Percentiles rank a stretch among this genome's conserved stretches.
Evolutionary conservation across 371 early-diverging fungal species (phyloP).

Genomic region (Coemansia linderi): DNA sequence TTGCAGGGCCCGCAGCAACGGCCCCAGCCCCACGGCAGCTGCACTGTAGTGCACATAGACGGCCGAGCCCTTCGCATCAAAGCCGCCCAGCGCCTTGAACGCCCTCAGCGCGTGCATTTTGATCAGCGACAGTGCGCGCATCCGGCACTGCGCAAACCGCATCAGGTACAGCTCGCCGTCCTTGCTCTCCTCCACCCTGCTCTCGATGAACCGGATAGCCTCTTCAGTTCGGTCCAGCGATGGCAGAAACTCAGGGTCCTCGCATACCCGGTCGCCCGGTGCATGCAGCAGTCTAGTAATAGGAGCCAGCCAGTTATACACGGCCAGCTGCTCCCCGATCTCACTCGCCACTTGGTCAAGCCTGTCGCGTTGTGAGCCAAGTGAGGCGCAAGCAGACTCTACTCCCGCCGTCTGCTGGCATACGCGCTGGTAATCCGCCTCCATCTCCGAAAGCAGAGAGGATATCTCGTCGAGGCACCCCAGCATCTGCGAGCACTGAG

Average conservation of each 20-base stretch:
- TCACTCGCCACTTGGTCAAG: neutral
- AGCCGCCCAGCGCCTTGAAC: constrained; percentile 64
- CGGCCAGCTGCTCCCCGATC: constrained; percentile 60
- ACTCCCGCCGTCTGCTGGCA: constrained; percentile 72
- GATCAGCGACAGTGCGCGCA: constrained; percentile 83
- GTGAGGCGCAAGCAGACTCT: constrained; percentile 76
- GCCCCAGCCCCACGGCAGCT: constrained; percentile 64
- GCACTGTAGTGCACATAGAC: constrained; percentile 80
- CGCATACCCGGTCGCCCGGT: constrained; percentile 81
- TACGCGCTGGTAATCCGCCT: constrained; percentile 71
- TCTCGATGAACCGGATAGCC: constrained; percentile 77
- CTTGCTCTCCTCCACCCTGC: constrained; percentile 18
- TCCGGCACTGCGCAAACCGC: constrained; percentile 89
- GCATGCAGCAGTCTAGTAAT: constrained; percentile 75
- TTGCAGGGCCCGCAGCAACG: constrained; percentile 73
- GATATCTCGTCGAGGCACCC: constrained; percentile 60
- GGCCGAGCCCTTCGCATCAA: constrained; percentile 18
- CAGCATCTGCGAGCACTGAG: constrained; percentile 65
- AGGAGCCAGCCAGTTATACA: constrained; percentile 80
- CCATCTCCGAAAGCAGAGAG: constrained; percentile 62
- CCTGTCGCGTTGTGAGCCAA: constrained; percentile 61
- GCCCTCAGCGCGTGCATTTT: constrained; percentile 79
- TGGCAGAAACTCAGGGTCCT: constrained; percentile 74
- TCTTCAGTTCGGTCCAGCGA: constrained; percentile 75
- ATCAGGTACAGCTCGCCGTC: constrained; percentile 88